phyloP scores from a whole-genome alignment of 148 eudicot species.

The Spergularia bocconei region DNA sequence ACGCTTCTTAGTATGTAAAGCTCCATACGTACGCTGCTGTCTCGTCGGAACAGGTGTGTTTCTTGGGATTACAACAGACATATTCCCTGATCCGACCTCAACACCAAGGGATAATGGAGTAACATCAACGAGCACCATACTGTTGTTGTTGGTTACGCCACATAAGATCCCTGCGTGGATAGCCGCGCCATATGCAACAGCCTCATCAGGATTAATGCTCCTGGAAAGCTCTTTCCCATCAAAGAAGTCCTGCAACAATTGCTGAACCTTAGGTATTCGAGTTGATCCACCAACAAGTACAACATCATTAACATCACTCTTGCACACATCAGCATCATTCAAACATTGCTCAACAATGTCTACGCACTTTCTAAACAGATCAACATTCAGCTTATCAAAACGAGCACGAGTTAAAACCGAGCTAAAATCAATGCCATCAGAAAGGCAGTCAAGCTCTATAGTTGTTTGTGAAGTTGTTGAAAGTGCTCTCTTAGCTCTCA shows the following conservation, averaged over 20 bases:
- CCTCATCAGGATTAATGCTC: constrained; percentile 16
- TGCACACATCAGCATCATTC: not conserved
- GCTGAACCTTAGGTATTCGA: constrained; percentile 29
- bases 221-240: constrained; percentile 5
- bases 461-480: not conserved
- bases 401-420: constrained; percentile 18
- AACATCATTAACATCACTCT: constrained; percentile 19
- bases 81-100: not conserved
- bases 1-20: not conserved
- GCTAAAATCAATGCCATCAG: constrained; percentile 15
- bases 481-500: constrained; percentile 18
- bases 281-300: constrained; percentile 34
- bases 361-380: constrained; percentile 11
- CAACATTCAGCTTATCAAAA: constrained; percentile 17
- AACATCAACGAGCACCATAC: constrained; percentile 7
- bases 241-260: constrained; percentile 14
- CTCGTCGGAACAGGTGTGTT: not conserved
- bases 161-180: constrained; percentile 22
- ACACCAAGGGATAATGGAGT: constrained; percentile 13
- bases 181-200: constrained; percentile 33
- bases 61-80: not conserved
- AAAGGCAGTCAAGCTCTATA: constrained; percentile 9
- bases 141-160: constrained; percentile 10
- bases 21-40: not conserved
- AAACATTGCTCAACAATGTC: constrained; percentile 11